Base-by-base conservation (phyloP, 148 eudicot species). In the Cornus florida region DNA sequence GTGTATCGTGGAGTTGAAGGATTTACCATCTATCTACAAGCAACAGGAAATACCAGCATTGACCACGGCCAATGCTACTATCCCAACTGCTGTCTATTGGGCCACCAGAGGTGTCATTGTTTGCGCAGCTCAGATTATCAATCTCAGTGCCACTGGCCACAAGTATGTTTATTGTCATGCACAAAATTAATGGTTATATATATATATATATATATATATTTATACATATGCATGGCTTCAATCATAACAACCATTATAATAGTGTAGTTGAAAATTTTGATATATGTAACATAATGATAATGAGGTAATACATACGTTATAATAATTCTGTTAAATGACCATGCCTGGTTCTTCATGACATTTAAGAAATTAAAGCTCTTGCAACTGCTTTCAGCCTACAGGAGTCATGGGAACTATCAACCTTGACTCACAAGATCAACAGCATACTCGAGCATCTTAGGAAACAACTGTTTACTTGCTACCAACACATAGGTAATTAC, bases 71-170 rank as follows among this genome's bases (percentile, higher is more conserved):
- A 38, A 75, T 31, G 62, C 22, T 57, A 80, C 77, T 74, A 77
- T 89, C 76, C 92, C 92, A 0, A 75, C 86, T 71, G 87, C 90
- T 73, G 89, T 89, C 3, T 89, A 87, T 41, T 89, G 90, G 90
- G 72, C 77, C 57, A 57, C 83, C 53, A 82, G 90, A 73, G 81
- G 88, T 46, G 46, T 80, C 46, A 71, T 85, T 12, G 86, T 84
- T 76, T 87, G 86, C 64, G 85, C 87, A 0, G 43, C 85, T 9
- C 83, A 83, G 32, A 84, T 89, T 65, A 69, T 86, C 4, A 74
- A 80, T 33, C 50, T 89, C 20, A 82, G 88, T 69, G 75, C 79
- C 79, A 74, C 76, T 43, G 84, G 85, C 74, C 69, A 75, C 75
- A 88, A 86, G 89, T 84, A 86, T 76, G 86, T 73, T 28, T 17